A percentile compares a stretch with the other conserved stretches of the same genome.
Evolutionary conservation across 1,139 yeast species (phyloP).

Genomic region (Pichia sp.): DNA sequence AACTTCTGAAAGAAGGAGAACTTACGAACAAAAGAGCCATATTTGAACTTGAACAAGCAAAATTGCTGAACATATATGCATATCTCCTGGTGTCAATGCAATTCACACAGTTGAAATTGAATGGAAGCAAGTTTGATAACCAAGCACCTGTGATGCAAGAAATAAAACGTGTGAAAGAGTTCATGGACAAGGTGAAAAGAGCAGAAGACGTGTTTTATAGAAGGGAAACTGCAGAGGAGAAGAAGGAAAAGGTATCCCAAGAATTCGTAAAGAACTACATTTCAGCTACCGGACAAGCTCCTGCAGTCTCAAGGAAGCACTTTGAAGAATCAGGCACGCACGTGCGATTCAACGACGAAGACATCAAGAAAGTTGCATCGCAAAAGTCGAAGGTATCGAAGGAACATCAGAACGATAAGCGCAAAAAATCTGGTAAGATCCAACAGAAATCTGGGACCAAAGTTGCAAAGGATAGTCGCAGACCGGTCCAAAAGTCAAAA

Average conservation of each 20-base stretch:
- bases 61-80: conserved; percentile 28
- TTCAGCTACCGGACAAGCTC: conserved; percentile 30
- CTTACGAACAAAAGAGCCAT: conserved; percentile 2
- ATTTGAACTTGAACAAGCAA: conserved; percentile 18
- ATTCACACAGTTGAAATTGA: conserved; percentile 52
- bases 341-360: conserved; percentile 3
- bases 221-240: conserved; percentile 15
- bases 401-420: too few species aligned
- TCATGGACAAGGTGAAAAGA: conserved; percentile 55
- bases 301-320: conserved; percentile 53
- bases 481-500: too few species aligned
- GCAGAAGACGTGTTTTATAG: conserved; percentile 28
- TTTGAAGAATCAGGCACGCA: conserved; percentile 21
- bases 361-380: background rate
- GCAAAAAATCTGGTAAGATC: too few species aligned
- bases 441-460: too few species aligned
- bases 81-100: conserved; percentile 41
- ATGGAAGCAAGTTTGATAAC: conserved; percentile 47
- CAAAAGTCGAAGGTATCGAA: background rate
- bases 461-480: too few species aligned
- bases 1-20: conserved; percentile 9
- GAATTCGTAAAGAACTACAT: conserved; percentile 41
- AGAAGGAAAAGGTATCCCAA: conserved; percentile 27
- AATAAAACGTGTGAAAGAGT: conserved; percentile 58
- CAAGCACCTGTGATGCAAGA: conserved; percentile 64